A percentile compares a stretch with the other conserved stretches of the same genome.
Evolutionary conservation across 2,329 filamentous ascomycete species (phyloP).

Genomic region (Colletotrichum musae): DNA sequence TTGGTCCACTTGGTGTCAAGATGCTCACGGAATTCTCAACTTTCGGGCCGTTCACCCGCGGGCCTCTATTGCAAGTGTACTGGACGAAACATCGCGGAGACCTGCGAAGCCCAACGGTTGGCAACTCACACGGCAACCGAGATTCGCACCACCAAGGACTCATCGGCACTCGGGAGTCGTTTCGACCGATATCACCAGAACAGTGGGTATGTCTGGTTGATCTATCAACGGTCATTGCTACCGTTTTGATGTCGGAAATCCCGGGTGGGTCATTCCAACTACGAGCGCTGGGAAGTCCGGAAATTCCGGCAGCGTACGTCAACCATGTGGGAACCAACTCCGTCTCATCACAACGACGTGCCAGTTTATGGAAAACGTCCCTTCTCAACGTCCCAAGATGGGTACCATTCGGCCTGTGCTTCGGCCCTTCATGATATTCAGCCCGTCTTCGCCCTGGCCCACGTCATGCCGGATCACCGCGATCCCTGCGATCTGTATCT

Average conservation of each 20-base stretch:
- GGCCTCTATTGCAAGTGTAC: too few species aligned
- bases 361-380: constrained; percentile 10
- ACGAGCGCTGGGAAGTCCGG: constrained; percentile 16
- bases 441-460: constrained; percentile 24
- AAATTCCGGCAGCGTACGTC: constrained; percentile 20
- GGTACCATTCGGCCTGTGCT: constrained; percentile 21
- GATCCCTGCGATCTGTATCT: constrained; percentile 23
- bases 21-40: too few species aligned
- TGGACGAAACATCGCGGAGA: too few species aligned
- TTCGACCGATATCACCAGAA: too few species aligned
- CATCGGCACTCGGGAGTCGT: too few species aligned
- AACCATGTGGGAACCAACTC: constrained; percentile 22
- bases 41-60: too few species aligned
- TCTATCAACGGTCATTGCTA: not conserved
- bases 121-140: too few species aligned
- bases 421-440: constrained; percentile 21
- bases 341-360: constrained; percentile 11
- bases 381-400: constrained; percentile 3
- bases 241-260: not conserved
- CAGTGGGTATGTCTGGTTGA: too few species aligned
- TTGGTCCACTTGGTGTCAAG: too few species aligned
- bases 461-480: constrained; percentile 26
- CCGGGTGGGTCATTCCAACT: constrained; percentile 3
- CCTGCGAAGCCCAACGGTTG: too few species aligned
- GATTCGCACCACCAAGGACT: too few species aligned